Base-by-base conservation (phyloP, 1,139 yeast genomes). In the Magnusiomyces fungicola region DNA sequence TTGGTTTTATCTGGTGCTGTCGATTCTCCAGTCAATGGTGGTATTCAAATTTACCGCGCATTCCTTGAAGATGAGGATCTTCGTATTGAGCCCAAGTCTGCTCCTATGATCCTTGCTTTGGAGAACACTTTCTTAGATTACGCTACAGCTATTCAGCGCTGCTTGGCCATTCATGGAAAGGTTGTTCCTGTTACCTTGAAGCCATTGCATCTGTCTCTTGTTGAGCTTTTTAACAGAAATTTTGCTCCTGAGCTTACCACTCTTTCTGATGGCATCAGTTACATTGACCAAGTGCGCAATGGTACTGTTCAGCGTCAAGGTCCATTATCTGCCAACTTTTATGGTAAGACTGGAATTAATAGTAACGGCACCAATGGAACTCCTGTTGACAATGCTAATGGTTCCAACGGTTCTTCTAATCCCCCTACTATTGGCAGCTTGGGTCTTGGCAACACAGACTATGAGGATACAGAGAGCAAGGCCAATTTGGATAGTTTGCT, bases 1-100 rank as follows among this genome's bases (percentile, higher is more conserved):
- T 75, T 95, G 67, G 82, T 81, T 57, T 71, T 88, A 49, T 79
- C 92, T 0, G 96, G 96, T 45, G 86, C 96, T 0, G 92, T 88
- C 51, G 95, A 88, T 62, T 81, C 96, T 0, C 96, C 96, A 4
- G 94, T 88, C 10, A 88, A 88, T 64, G 96, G 96, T 36, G 96
- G 96, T 51, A 87, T 88, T 56, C 87, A 88, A 3, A 88, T 85
- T 61, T 88, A 85, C 68, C 75, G 92, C 53, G 76, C 78, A 1
- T 86, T 88, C 66, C 78, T 85, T 60, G 69, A 67, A 36, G 76
- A 74, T 52, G 64, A 61, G 5, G 58, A 72, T 51, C 54, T 60
- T 34, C 52, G 54, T 39, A 71, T 70, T n/a, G 79, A 76, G 21
- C 60, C 60, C 23, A 54, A 51, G 36, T 53, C 58, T 30, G 50